Conservation (phyloP, 352 stramenopile genomes). For the Saprolegnia diclina region DNA sequence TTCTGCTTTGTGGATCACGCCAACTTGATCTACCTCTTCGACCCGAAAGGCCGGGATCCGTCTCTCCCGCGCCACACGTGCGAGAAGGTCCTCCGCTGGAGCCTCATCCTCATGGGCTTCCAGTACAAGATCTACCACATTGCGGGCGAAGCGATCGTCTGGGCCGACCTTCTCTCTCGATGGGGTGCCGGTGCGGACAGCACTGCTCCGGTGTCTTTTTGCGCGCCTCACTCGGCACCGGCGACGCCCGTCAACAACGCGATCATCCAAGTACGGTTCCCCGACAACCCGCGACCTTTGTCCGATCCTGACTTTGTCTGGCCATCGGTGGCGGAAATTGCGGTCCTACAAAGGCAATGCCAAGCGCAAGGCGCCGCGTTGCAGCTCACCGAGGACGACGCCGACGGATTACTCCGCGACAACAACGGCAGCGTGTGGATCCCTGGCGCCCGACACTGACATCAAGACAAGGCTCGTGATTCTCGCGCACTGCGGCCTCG, state of each 20-base stretch:
- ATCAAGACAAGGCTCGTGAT: constrained; percentile 1
- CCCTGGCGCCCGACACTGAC: no score
- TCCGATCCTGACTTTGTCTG: no score
- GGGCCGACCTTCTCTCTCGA: constrained; percentile 25
- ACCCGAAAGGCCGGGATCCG: constrained; percentile 7
- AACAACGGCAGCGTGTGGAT: no score
- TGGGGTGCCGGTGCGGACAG: constrained; percentile 13
- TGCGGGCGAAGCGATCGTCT: constrained; percentile 22
- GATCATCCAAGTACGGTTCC: background rate
- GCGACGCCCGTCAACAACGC: background rate
- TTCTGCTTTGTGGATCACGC: constrained; percentile 17
- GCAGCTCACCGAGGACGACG: no score
- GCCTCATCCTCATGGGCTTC: constrained; percentile 22
- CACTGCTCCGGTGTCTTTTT: background rate
- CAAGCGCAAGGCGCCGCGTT: no score
- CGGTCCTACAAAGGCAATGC: no score
- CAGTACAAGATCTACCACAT: constrained; percentile 27
- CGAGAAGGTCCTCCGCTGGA: constrained; percentile 24
- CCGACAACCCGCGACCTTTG: no score
- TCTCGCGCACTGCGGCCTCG: background rate
- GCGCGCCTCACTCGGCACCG: background rate
- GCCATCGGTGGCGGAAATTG: no score
- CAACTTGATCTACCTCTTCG: constrained; percentile 26
- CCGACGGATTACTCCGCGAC: no score
- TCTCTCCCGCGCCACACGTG: constrained; percentile 5